phyloP scores from a whole-genome alignment of 768 basidiomycete genomes.

The Russula lepida region DNA sequence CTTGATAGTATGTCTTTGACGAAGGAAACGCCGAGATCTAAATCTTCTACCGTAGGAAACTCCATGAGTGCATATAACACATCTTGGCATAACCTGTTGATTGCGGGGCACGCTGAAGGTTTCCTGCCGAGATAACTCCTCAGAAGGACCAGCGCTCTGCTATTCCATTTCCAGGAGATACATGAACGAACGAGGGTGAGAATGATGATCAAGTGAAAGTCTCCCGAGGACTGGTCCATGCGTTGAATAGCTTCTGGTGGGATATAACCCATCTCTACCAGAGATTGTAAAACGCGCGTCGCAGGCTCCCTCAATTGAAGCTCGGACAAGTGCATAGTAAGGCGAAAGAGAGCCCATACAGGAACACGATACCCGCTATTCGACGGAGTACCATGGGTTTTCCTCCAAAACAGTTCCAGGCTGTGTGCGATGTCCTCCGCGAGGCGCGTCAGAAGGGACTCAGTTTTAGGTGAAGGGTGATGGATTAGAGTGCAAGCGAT shows the following conservation, averaged over 20 bases:
- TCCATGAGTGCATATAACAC: constrained; percentile 26
- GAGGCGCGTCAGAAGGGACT: background rate
- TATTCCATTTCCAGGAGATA: constrained; percentile 46
- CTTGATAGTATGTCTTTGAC: constrained; percentile 33
- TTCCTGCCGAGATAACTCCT: constrained; percentile 25
- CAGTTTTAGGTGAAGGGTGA: constrained; percentile 28
- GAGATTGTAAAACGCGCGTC: constrained; percentile 40
- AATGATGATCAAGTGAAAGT: constrained; percentile 41
- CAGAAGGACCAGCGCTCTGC: constrained; percentile 36
- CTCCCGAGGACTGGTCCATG: constrained; percentile 30
- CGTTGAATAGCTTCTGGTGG: constrained; percentile 39
- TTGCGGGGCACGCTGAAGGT: constrained; percentile 22
- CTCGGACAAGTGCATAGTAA: constrained; percentile 37
- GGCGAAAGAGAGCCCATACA: constrained; percentile 35
- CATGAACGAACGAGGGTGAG: constrained; percentile 44
- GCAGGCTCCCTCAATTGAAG: constrained; percentile 31
- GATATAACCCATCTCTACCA: constrained; percentile 39
- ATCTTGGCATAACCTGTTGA: constrained; percentile 35
- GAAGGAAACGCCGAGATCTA: constrained; percentile 35
- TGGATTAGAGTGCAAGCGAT: constrained; percentile 30
- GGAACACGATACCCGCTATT: constrained; percentile 2
- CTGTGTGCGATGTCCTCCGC: background rate
- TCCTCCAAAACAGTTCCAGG: background rate
- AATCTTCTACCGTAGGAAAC: constrained; percentile 25
- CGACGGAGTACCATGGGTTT: background rate